phyloP scores from a whole-genome alignment of 371 early-diverging fungal species.

The Dichotomocladium elegans region DNA sequence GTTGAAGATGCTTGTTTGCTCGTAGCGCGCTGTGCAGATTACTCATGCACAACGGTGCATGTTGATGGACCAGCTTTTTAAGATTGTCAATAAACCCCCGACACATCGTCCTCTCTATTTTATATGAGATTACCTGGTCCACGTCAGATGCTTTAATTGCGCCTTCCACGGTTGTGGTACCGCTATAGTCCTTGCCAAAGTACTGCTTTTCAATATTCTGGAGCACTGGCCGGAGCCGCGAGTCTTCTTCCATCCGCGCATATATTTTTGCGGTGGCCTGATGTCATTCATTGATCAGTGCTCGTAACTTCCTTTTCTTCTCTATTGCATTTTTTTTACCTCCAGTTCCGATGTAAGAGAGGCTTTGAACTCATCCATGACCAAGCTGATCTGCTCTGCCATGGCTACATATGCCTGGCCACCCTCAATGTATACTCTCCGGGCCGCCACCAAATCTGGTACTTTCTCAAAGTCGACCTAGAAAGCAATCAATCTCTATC shows the following conservation, averaged over 20 bases:
- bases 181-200: conserved; percentile 60
- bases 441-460: conserved; percentile 64
- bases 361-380: conserved; percentile 74
- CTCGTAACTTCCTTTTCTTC: not conserved
- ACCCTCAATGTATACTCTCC: conserved; percentile 66
- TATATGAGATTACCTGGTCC: conserved; percentile 43
- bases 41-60: conserved; percentile 94
- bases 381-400: conserved; percentile 67
- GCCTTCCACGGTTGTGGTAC: conserved; percentile 38
- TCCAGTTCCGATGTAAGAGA: conserved; percentile 58
- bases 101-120: conserved; percentile 57
- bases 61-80: conserved; percentile 46
- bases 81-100: conserved; percentile 36
- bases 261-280: conserved; percentile 68
- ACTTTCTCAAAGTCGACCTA: conserved; percentile 88
- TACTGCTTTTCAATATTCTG: conserved; percentile 83
- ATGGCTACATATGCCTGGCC: conserved; percentile 89
- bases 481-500: conserved; percentile 1
- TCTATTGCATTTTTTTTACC: conserved; percentile 18
- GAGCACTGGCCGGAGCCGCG: conserved; percentile 85
- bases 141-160: conserved; percentile 62
- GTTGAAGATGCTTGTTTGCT: conserved; percentile 79
- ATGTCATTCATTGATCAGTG: not conserved
- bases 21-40: conserved; percentile 69
- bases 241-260: conserved; percentile 92